Conservation (phyloP, 805 yeast species). For the Candida vartiovaarae region DNA sequence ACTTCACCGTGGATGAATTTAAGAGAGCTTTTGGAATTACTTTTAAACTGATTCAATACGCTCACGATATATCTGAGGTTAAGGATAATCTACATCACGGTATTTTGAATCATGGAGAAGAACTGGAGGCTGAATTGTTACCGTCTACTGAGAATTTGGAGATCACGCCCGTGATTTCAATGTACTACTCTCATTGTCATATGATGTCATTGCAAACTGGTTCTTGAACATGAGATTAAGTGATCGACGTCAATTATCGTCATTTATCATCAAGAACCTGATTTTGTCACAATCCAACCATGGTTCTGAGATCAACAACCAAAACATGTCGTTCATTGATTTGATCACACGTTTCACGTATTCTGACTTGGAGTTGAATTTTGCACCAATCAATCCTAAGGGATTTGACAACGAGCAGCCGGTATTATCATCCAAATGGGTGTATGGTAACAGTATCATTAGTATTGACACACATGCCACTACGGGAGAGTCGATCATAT, state of each 20-base stretch:
- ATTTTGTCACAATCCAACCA: constrained; percentile 33
- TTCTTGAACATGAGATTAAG: constrained; percentile 53
- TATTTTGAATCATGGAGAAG: constrained; percentile 29
- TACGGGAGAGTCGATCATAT: constrained; percentile 45
- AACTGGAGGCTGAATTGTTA: constrained; percentile 43
- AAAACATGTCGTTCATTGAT: constrained; percentile 59
- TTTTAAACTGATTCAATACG: constrained; percentile 69
- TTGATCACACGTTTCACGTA: constrained; percentile 60
- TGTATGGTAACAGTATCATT: constrained; percentile 49
- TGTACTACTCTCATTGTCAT: constrained; percentile 59
- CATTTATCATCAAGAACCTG: constrained; percentile 56
- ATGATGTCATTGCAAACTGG: constrained; percentile 64
- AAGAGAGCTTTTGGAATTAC: constrained; percentile 79
- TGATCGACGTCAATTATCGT: constrained; percentile 53
- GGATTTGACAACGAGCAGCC: constrained; percentile 22
- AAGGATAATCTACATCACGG: constrained; percentile 25
- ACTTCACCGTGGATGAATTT: constrained; percentile 70
- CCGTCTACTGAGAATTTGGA: constrained; percentile 46
- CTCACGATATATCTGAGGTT: constrained; percentile 38
- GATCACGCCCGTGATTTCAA: constrained; percentile 45
- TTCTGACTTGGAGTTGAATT: constrained; percentile 51
- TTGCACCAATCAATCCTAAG: constrained; percentile 22
- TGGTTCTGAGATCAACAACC: constrained; percentile 30
- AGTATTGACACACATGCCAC: constrained; percentile 46
- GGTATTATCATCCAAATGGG: constrained; percentile 42